Conservation (phyloP, 768 basidiomycete genomes). For the Chiua virens region DNA sequence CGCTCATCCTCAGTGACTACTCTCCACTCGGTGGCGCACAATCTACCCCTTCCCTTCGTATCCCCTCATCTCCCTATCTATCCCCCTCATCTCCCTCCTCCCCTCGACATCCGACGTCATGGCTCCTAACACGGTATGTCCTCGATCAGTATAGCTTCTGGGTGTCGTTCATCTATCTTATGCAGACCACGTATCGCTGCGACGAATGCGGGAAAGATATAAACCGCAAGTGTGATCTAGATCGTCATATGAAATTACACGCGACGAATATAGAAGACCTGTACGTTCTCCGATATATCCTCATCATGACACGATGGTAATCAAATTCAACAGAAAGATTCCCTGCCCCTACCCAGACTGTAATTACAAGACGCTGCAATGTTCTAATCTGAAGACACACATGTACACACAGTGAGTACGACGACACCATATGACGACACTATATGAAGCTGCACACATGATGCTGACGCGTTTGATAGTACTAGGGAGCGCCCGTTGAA, state of each 20-base stretch:
- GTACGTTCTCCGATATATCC: constrained; percentile 14
- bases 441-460: background rate
- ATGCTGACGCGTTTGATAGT: constrained; percentile 10
- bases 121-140: constrained; percentile 3
- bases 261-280: constrained; percentile 17
- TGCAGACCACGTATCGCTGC: constrained; percentile 15
- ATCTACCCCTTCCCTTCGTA: too few species aligned
- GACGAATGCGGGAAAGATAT: constrained; percentile 12
- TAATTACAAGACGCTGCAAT: constrained; percentile 24
- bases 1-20: constrained; percentile 1
- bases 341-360: constrained; percentile 23
- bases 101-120: too few species aligned
- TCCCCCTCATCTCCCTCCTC: background rate
- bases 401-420: constrained; percentile 30
- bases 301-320: background rate
- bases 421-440: too few species aligned
- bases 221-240: constrained; percentile 26
- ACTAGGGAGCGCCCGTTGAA: constrained; percentile 4
- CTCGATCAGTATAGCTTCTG: background rate
- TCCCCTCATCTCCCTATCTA: background rate
- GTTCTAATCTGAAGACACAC: constrained; percentile 28
- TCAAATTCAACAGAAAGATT: constrained; percentile 19
- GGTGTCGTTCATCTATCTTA: background rate
- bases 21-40: background rate
- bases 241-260: constrained; percentile 28